phyloP scores from a whole-genome alignment of 768 basidiomycete species.

The Russula emetica region DNA sequence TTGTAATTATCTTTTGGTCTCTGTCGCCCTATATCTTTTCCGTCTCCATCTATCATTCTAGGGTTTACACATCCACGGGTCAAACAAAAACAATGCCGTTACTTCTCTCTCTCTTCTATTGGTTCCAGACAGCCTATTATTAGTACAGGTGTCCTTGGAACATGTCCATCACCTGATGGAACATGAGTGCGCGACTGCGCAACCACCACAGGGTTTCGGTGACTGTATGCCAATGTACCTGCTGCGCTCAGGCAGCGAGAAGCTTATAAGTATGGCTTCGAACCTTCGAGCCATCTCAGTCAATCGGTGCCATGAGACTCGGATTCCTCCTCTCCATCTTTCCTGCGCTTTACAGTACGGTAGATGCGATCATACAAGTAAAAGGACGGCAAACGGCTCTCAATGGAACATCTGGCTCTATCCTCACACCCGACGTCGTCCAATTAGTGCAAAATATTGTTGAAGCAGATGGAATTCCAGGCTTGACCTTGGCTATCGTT shows the following conservation, averaged over 20 bases:
- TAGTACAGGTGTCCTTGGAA: not conserved
- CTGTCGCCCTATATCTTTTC: too few species aligned
- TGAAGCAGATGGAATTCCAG: not conserved
- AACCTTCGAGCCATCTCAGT: not conserved
- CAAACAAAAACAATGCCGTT: not conserved
- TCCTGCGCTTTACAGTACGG: not conserved
- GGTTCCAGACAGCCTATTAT: not conserved
- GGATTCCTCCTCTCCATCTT: not conserved
- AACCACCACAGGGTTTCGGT: not conserved
- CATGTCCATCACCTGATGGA: not conserved
- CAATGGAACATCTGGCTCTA: not conserved
- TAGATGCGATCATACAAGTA: not conserved
- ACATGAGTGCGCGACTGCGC: not conserved
- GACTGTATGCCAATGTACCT: too few species aligned
- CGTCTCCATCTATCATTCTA: too few species aligned
- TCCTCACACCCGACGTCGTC: slow-evolving; percentile 18
- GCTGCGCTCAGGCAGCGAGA: not conserved
- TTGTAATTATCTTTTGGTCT: too few species aligned
- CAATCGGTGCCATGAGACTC: not conserved
- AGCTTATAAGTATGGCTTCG: not conserved
- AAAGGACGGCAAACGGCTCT: not conserved
- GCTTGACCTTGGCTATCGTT: slow-evolving; percentile 21
- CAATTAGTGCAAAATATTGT: not conserved
- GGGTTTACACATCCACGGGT: not conserved
- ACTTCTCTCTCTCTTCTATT: not conserved